Evolutionary conservation across 202 grass and related monocot genomes (phyloP).

Genomic region (Miscanthus sacchariflorus): DNA sequence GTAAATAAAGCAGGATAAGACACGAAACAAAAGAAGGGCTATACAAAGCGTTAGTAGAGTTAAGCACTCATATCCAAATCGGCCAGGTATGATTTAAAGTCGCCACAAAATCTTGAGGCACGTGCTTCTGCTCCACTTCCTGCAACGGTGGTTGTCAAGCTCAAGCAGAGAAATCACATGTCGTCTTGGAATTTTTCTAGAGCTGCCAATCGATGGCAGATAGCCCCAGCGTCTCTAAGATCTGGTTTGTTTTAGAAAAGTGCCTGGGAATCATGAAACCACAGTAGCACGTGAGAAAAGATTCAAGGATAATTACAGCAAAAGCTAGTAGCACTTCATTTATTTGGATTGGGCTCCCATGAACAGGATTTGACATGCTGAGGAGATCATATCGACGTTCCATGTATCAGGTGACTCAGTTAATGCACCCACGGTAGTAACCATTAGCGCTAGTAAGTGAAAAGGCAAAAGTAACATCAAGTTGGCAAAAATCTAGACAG

Average conservation of each 20-base stretch:
- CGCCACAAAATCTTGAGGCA: conserved; percentile 34
- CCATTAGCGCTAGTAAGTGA: conserved; percentile 42
- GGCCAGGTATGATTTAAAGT: conserved; percentile 31
- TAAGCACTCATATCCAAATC: not conserved
- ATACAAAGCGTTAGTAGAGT: not conserved
- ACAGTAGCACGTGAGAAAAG: conserved; percentile 16
- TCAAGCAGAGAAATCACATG: conserved; percentile 44
- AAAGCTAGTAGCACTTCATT: not conserved
- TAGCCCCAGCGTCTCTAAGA: conserved; percentile 68
- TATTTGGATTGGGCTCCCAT: conserved; percentile 22
- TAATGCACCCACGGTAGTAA: conserved; percentile 24
- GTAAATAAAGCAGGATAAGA: not conserved
- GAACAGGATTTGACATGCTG: conserved; percentile 35
- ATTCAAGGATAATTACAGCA: conserved; percentile 6
- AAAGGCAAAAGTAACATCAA: conserved; percentile 53
- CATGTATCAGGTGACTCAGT: conserved; percentile 3
- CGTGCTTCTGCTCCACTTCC: conserved; percentile 12
- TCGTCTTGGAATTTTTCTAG: conserved; percentile 42
- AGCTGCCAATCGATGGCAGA: conserved; percentile 88
- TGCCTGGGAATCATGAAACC: conserved; percentile 58
- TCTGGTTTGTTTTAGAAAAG: conserved; percentile 88
- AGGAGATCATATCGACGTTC: conserved; percentile 12
- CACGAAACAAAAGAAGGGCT: conserved; percentile 7
- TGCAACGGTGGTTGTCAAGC: not conserved
- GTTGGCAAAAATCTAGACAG: conserved; percentile 36